Percentiles rank a stretch among this genome's conserved stretches.
Evolutionary conservation across 1,284 basidiomycete species (phyloP).

Genomic region (Fomitopsis pinicola): DNA sequence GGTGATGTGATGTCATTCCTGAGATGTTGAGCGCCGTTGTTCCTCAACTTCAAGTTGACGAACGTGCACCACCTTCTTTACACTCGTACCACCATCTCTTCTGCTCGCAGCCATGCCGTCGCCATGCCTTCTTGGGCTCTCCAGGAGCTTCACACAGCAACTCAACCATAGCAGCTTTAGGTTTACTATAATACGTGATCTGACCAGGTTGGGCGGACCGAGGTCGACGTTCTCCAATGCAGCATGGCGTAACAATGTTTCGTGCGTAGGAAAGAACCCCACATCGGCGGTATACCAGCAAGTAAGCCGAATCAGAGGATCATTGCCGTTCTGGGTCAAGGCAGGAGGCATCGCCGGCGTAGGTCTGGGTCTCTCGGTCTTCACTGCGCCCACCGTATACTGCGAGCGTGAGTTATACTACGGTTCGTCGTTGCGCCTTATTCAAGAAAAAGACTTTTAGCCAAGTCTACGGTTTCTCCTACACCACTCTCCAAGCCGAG

Average conservation of each 20-base stretch:
- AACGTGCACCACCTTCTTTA: not conserved
- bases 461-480: constrained; percentile 6
- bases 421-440: not conserved
- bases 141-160: not conserved
- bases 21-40: not conserved
- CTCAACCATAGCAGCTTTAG: not conserved
- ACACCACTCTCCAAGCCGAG: not conserved
- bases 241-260: not conserved
- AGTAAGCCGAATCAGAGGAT: not conserved
- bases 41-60: not conserved
- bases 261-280: not conserved
- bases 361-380: constrained; percentile 25
- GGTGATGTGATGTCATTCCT: constrained; percentile 5
- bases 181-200: not conserved
- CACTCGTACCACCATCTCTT: not conserved
- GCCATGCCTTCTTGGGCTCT: not conserved
- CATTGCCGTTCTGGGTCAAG: constrained; percentile 6
- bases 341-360: constrained; percentile 18
- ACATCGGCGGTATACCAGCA: not conserved
- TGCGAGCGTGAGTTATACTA: constrained; percentile 28
- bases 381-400: constrained; percentile 20
- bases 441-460: not conserved
- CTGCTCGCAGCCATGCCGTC: not conserved
- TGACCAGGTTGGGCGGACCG: not conserved
- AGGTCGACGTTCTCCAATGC: not conserved